phyloP scores from a whole-genome alignment of 2,329 filamentous ascomycete species.

The Colletotrichum sublineola region DNA sequence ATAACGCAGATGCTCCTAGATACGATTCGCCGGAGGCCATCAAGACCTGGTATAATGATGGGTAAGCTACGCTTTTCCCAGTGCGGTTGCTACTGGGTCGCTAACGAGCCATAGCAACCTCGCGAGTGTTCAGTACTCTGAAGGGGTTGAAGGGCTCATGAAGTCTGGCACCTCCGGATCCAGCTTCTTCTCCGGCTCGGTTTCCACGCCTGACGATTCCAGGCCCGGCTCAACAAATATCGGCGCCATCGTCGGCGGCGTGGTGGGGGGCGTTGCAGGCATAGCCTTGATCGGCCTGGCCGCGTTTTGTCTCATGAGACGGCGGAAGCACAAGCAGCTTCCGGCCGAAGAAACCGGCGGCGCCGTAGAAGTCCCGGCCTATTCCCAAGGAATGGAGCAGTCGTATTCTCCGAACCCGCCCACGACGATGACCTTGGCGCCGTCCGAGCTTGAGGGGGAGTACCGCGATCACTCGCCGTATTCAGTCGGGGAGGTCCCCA shows the following conservation, averaged over 20 bases:
- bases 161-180: conserved; percentile 43
- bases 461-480: conserved; percentile 21
- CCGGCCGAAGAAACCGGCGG: conserved; percentile 25
- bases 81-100: background rate
- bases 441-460: conserved; percentile 24
- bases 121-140: conserved; percentile 30
- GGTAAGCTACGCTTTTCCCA: background rate
- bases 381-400: conserved; percentile 20
- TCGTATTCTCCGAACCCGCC: conserved; percentile 19
- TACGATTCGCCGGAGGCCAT: conserved; percentile 38
- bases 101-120: conserved; percentile 26
- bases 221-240: conserved; percentile 46
- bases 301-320: conserved; percentile 58
- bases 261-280: conserved; percentile 60
- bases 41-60: conserved; percentile 38
- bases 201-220: conserved; percentile 19
- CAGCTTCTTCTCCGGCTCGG: conserved; percentile 46
- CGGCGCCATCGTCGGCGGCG: conserved; percentile 62
- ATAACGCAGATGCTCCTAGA: conserved; percentile 27
- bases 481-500: conserved; percentile 8
- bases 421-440: conserved; percentile 23
- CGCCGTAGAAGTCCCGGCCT: conserved; percentile 35
- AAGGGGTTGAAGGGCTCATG: conserved; percentile 24
- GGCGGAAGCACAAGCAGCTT: conserved; percentile 51
- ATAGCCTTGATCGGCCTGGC: conserved; percentile 57